Base-by-base conservation (phyloP, 164 flowering plant genomes). In the Vitis cinerea region DNA sequence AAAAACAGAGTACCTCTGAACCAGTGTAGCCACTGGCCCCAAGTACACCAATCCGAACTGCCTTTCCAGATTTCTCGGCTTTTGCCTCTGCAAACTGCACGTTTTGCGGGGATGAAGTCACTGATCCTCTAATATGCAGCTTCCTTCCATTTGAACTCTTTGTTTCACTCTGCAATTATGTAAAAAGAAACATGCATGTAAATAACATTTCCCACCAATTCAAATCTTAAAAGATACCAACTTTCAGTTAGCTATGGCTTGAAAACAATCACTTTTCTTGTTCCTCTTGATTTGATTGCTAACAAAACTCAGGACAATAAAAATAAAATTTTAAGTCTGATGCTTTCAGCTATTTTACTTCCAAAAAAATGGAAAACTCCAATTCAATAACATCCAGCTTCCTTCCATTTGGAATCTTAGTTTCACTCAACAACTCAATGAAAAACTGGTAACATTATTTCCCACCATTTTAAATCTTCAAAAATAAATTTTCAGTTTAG, bases 1-100 rank as follows among this genome's bases (percentile, higher is more conserved):
- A 57, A 17, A 49, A 17, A 11, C 58, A 15, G 8, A 9, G 27
- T 77, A 94, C 98, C 93, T 94, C 98, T 1, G 97, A 89, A 69
- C 98, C 98, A 59, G 98, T 94, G 78, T 94, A 94, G 54, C 98
- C 98, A 80, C 98, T 94, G 12, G 98, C 97, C 63, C 98, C 98
- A 70, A 94, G 98, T 66, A 94, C 93, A 19, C 93, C 98, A 76
- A 94, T 77, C 1, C 93, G 88, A 65, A 83, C 84, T 8, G 75
- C 74, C 63, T 88, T 83, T 31, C 81, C 79, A 5, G 77, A 67
- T 53, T 80, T 80, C 47, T 71, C 72, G 8, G 69, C 50, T 64
- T 74, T 64, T 17, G 30, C 14, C 61, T 77, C 73, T n/a, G 67
- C 16, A 67, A 53, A 37, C 60, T 75, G 82, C 72, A 80, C 63